A percentile compares a stretch with the other conserved stretches of the same genome.
Evolutionary conservation across 179 eudicot genomes (phyloP).

Genomic region (Drosera spatulata): DNA sequence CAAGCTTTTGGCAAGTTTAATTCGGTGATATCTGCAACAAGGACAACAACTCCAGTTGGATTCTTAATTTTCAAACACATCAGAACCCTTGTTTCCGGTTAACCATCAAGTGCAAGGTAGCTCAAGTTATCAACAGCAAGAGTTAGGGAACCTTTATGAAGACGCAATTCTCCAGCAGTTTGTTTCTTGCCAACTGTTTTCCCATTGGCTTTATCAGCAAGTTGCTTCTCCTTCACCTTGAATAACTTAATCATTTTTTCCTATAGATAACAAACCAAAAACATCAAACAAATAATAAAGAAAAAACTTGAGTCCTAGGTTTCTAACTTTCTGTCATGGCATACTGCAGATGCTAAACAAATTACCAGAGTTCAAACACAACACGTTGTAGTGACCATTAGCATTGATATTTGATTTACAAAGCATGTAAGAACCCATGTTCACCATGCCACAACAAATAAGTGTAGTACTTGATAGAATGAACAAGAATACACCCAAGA

Average conservation of each 20-base stretch:
- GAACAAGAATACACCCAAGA: no score
- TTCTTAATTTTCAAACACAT: not conserved
- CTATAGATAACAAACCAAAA: not conserved
- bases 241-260: conserved; percentile 77
- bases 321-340: no score
- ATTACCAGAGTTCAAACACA: no score
- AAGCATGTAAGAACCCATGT: no score
- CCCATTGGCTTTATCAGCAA: conserved; percentile 63
- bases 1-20: conserved; percentile 86
- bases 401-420: no score
- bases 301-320: not conserved
- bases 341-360: no score
- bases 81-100: no score
- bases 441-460: no score
- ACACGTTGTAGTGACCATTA: no score
- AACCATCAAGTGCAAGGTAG: no score
- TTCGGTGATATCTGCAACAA: conserved; percentile 77
- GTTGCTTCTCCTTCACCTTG: conserved; percentile 84
- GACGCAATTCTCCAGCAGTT: conserved; percentile 89
- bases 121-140: not conserved
- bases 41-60: not conserved
- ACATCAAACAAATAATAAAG: not conserved
- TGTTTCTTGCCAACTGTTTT: conserved; percentile 67
- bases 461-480: no score
- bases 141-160: conserved; percentile 48